Conservation (phyloP, 2,329 filamentous ascomycete genomes). For the Aspergillus arachidicola region DNA sequence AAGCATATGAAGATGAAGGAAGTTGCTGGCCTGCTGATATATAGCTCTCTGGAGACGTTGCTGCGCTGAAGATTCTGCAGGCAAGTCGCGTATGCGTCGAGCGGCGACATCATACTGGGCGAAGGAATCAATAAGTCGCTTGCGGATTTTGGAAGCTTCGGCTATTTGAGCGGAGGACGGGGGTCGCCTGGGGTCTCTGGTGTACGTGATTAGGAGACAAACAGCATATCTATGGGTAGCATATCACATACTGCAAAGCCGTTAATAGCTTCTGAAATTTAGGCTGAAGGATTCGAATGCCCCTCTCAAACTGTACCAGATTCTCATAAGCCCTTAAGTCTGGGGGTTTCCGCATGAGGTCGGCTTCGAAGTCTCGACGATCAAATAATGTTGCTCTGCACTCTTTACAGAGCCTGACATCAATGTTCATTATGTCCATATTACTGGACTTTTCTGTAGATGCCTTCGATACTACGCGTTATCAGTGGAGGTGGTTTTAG, state of each 20-base stretch:
- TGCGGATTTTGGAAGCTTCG: conserved; percentile 87
- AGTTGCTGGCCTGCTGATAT: conserved; percentile 78
- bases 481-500: conserved; percentile 20
- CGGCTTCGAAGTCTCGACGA: conserved; percentile 75
- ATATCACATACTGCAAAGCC: conserved; percentile 63
- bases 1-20: conserved; percentile 88
- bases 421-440: conserved; percentile 66
- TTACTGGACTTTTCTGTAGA: conserved; percentile 46
- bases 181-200: conserved; percentile 63
- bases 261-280: conserved; percentile 78
- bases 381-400: conserved; percentile 74
- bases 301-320: conserved; percentile 81
- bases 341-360: conserved; percentile 67
- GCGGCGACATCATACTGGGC: conserved; percentile 83
- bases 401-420: conserved; percentile 89
- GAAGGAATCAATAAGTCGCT: conserved; percentile 84
- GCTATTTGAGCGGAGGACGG: conserved; percentile 71
- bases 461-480: conserved; percentile 37
- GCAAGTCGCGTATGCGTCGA: conserved; percentile 76
- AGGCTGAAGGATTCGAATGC: conserved; percentile 78
- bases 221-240: neutral
- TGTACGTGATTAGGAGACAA: neutral
- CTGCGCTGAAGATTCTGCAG: conserved; percentile 72
- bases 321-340: conserved; percentile 83
- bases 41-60: conserved; percentile 76